Conservation (phyloP, 108 stramenopile genomes). For the Chaetoceros muelleri region DNA sequence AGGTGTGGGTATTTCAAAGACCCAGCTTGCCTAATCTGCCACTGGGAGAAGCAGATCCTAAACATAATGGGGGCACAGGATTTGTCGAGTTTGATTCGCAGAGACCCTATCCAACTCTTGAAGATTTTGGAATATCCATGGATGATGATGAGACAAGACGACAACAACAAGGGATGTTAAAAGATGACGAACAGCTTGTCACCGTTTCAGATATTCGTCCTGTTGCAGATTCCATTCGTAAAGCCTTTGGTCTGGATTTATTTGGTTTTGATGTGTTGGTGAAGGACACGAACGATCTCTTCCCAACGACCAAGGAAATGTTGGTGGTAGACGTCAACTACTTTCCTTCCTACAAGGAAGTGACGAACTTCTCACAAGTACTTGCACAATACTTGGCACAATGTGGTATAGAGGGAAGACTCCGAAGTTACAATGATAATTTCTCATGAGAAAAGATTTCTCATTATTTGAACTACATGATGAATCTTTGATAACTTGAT, state of each 20-base stretch:
- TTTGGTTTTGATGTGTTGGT: constrained; percentile 84
- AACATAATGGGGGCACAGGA: constrained; percentile 12
- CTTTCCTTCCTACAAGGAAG: constrained; percentile 86
- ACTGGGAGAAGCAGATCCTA: constrained; percentile 12
- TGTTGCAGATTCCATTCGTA: constrained; percentile 46
- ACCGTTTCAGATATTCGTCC: constrained; percentile 63
- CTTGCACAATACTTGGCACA: constrained; percentile 70
- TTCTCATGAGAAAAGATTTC: too few species aligned
- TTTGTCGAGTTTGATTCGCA: constrained; percentile 82
- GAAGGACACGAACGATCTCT: constrained; percentile 7
- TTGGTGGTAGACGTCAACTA: constrained; percentile 83
- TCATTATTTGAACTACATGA: too few species aligned
- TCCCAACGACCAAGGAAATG: constrained; percentile 8
- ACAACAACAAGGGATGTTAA: neutral
- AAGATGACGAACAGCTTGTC: constrained; percentile 11
- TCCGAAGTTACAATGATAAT: too few species aligned
- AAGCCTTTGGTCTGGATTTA: constrained; percentile 69
- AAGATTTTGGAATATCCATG: constrained; percentile 53
- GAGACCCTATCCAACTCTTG: constrained; percentile 62
- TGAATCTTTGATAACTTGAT: too few species aligned
- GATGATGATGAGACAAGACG: neutral
- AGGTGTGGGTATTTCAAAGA: constrained; percentile 65
- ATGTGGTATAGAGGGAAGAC: constrained; percentile 9
- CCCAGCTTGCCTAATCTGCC: constrained; percentile 72
- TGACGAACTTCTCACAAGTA: constrained; percentile 64